Conservation (phyloP, 1,284 basidiomycete genomes). For the Volvariella volvacea region DNA sequence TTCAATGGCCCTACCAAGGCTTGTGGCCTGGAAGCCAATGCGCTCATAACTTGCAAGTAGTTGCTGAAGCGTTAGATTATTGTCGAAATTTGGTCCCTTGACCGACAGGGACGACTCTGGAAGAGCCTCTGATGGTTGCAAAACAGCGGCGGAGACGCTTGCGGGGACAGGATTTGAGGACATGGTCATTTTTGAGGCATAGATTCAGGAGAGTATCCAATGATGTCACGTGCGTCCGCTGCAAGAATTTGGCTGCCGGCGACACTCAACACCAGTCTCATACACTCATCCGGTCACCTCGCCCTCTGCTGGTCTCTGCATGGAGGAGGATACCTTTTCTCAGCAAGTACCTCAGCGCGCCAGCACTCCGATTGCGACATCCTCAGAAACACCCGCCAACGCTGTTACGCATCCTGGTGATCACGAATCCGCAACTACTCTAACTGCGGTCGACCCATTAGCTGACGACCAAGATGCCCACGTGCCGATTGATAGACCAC, state of each 20-base stretch:
- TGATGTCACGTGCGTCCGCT: background rate
- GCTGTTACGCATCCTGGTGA: too few relatives aligned
- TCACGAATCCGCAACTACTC: too few relatives aligned
- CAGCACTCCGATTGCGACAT: too few relatives aligned
- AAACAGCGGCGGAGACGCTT: constrained; percentile 63
- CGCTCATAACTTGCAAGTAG: constrained; percentile 79
- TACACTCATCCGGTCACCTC: too few relatives aligned
- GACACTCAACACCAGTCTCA: too few relatives aligned
- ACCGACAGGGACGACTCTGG: constrained; percentile 70
- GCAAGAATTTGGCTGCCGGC: constrained; percentile 1
- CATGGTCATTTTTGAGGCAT: constrained; percentile 4
- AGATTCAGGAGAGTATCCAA: background rate
- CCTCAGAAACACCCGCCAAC: too few relatives aligned
- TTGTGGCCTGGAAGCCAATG: constrained; percentile 96
- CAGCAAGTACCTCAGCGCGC: too few relatives aligned
- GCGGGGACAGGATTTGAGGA: constrained; percentile 33
- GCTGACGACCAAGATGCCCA: too few relatives aligned
- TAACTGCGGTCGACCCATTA: too few relatives aligned
- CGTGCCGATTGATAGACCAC: too few relatives aligned
- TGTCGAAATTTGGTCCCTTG: constrained; percentile 84
- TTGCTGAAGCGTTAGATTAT: constrained; percentile 58
- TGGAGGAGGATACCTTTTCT: too few relatives aligned
- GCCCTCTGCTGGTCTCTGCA: too few relatives aligned
- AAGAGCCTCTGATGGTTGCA: constrained; percentile 77
- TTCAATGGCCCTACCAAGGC: constrained; percentile 82